Evolutionary conservation across 306 rosid species (phyloP), one percentile per base, ranked within the genome.

Genomic region (Vicia faba): DNA sequence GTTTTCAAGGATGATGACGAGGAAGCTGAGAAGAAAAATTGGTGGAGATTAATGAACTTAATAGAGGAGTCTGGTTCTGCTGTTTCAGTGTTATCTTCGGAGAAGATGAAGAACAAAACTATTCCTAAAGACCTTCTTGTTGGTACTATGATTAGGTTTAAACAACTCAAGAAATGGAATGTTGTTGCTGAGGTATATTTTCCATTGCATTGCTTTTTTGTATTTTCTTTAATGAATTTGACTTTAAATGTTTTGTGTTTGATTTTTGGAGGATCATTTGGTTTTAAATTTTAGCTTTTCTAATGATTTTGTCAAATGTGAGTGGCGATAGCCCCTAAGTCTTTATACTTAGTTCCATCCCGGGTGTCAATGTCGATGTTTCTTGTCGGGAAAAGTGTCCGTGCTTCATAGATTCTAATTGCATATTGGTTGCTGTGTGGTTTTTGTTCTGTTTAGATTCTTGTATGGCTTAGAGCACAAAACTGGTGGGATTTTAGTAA

Each of bases 401-500:
- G 20, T 48, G 55, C 10, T 8, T 45, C 12, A 16, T 16, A 7
- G 11, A 48, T 8, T 45, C 20, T n/a, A n/a, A n/a, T n/a, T n/a
- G n/a, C n/a, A n/a, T n/a, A n/a, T n/a, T n/a, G n/a, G n/a, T n/a
- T n/a, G n/a, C n/a, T n/a, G n/a, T n/a, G n/a, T 66, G 71, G 46
- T 66, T 68, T 16, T 45, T 72, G 29, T 72, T 66, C 64, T 61
- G 31, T 70, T 80, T 77, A 93, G 98, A 83, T 86, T 79, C 97
- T 93, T 23, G 95, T 88, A 81, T 93, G 98, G 97, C 96, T 89
- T 28, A 84, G 75, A 75, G 68, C 73, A 58, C 97, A 93, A 61
- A 82, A 66, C 68, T 93, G 97, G 97, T 93, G 98, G 98, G 80
- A 79, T 71, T 93, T 89, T 69, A 74, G 95, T 55, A 82, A 88